Percentiles rank a stretch among this genome's conserved stretches.
These are phyloP conservation scores for Polygonum aviculare DNA, from an alignment of 148 eudicot species.

Conservation along the genomic window DNA sequence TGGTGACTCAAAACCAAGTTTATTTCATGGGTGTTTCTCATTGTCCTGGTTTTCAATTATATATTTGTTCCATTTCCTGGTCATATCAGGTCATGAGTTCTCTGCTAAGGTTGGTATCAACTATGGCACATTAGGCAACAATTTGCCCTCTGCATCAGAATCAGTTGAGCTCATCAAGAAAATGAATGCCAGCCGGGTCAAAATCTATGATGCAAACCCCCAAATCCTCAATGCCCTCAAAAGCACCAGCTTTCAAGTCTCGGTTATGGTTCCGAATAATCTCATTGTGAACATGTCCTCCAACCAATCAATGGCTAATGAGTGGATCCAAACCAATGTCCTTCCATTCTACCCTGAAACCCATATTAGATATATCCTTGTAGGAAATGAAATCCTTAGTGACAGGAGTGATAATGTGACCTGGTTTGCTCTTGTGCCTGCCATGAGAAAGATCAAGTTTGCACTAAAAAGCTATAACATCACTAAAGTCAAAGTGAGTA, in stretches of 20 bases:
- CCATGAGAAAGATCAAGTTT: constrained; percentile 51
- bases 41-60: not conserved
- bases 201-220: constrained; percentile 60
- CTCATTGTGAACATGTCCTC: constrained; percentile 50
- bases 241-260: constrained; percentile 50
- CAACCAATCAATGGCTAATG: constrained; percentile 59
- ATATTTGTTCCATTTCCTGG: not conserved
- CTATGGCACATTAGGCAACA: constrained; percentile 29
- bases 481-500: constrained; percentile 62
- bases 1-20: not conserved
- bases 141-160: constrained; percentile 47
- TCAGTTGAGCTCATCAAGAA: constrained; percentile 55
- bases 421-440: constrained; percentile 56
- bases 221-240: constrained; percentile 48
- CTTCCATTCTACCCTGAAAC: constrained; percentile 57
- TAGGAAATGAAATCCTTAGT: constrained; percentile 84
- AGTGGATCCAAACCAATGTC: constrained; percentile 61
- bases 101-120: constrained; percentile 43
- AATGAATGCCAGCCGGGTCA: constrained; percentile 57
- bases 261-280: constrained; percentile 83
- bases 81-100: constrained; percentile 28
- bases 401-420: constrained; percentile 25
- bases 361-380: constrained; percentile 67
- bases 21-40: not conserved
- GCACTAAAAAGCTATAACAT: constrained; percentile 32